These are phyloP conservation scores for Trebouxia sp. DNA, from an alignment of 139 green algal genomes.

Conservation along the genomic window DNA sequence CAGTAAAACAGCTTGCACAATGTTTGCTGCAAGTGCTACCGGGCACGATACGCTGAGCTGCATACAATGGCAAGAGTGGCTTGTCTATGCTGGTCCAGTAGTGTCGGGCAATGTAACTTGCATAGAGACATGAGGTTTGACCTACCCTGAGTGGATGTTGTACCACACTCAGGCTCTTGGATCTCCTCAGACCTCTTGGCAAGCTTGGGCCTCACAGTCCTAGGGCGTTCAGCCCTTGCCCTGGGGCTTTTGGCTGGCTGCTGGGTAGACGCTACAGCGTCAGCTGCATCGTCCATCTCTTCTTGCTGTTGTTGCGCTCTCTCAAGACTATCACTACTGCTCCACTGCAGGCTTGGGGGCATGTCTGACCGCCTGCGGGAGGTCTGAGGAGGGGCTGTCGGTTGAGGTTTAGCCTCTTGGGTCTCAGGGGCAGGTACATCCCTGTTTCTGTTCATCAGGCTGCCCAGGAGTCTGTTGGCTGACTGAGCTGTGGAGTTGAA, in stretches of 20 bases:
- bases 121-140: no score
- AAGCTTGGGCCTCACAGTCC: neutral
- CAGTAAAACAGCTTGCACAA: no score
- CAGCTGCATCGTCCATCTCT: neutral
- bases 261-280: neutral
- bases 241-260: neutral
- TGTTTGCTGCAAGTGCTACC: no score
- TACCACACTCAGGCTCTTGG: neutral
- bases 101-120: no score
- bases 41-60: no score
- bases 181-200: neutral
- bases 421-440: neutral
- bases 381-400: neutral
- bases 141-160: no score
- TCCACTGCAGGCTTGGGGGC: slow-evolving; percentile 2
- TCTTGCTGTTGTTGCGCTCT: neutral
- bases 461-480: slow-evolving; percentile 15
- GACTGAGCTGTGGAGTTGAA: slow-evolving; percentile 22
- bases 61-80: no score
- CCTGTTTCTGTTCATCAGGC: slow-evolving; percentile 9
- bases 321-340: neutral
- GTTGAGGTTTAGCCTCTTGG: neutral
- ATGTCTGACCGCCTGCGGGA: neutral
- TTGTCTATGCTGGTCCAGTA: no score
- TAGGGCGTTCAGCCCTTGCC: neutral